Evolutionary conservation across 2,329 filamentous ascomycete genomes (phyloP), one percentile per base, ranked within the genome.

Genomic region (Hypoxylon sp.): DNA sequence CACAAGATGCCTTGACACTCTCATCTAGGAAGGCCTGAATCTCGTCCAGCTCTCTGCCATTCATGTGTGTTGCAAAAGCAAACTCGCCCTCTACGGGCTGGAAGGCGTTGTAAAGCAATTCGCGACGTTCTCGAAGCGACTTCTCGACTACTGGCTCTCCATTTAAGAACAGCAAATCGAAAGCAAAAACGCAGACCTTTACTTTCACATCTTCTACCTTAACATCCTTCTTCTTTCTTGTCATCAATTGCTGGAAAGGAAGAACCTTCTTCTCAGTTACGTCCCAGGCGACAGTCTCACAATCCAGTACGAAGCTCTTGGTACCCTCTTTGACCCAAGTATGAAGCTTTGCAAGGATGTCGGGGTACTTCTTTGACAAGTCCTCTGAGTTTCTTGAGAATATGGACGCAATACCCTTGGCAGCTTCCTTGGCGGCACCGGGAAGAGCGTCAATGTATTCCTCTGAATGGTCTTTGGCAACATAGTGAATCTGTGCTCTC

Each of bases 301-400:
- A 99, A 78, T 99, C 96, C n/a, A 99, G 84, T 13, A 99, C 96
- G 76, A 99, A 99, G 77, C 94, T 97, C 80, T 92, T 93, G 10
- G 96, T 97, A 30, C 91, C 93, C 1, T 90, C 83, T 78, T 97
- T 97, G 73, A 99, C 90, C 96, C 96, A 99, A 0, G 87, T 90
- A 38, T 93, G 86, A 11, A 99, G 87, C 78, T 97, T 97, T 21
- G 87, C 90, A 32, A 99, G 87, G 58, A 99, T 94, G 80, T 99
- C 96, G 0, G 96, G 96, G 76, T 99, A 99, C 77, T 99, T 99
- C 80, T 96, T 97, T 7, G 94, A 98, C 52, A 99, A 79, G 75
- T 99, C 95, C 81, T 99, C 96, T 0, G 95, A 98, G 77, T 99
- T 99, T 72, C 96, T 88, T 2, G 96, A 99, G 81, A 99, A 99